Base-by-base conservation (phyloP, 768 basidiomycete genomes). In the Thelephora aurantiotincta region DNA sequence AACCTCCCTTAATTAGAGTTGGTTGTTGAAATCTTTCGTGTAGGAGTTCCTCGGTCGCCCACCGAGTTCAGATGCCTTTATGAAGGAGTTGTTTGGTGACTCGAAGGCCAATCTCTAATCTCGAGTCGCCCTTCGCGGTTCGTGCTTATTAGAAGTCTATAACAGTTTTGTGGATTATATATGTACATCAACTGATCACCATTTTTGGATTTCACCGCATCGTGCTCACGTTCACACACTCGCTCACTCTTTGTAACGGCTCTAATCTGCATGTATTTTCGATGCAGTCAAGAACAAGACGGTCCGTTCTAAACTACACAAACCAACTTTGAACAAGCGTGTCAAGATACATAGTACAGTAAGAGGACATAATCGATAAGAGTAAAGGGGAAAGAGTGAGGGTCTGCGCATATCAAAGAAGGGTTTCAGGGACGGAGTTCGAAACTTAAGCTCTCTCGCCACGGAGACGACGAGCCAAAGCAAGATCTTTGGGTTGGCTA, bases 401-500 rank as follows among this genome's bases (percentile, higher is more conserved):
- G 38, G 14, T 22, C 22, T 7, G 22, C n/a, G n/a, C 16, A 41
- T 18, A 41, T 18, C 22, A 18, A 6, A 11, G 7, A 6, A 14
- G 38, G 18, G 18, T 14, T 41, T 41, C 9, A 41, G 5, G 9
- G 9, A 30, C 26, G 26, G 9, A 30, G 26, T 30, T 30, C 26
- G 9, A 30, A 49, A 38, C 55, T 66, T 72, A 82, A 54, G 78
- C 78, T 41, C 84, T 71, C 68, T 88, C 87, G 38, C 87, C 87
- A 35, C 87, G 77, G 58, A 89, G 61, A 58, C 86, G 72, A 43
- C 86, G 75, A 43, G 85, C 86, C 44, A 88, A 72, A 43, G 83
- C 80, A 48, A 89, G 74, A 67, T 89, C 86, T 68, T 88, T 88
- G 6, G 87, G 87, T 66, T 87, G 85, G 60, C 68, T 70, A 50